phyloP scores from a whole-genome alignment of 2,329 filamentous ascomycete species.

The Colletotrichum siamense region DNA sequence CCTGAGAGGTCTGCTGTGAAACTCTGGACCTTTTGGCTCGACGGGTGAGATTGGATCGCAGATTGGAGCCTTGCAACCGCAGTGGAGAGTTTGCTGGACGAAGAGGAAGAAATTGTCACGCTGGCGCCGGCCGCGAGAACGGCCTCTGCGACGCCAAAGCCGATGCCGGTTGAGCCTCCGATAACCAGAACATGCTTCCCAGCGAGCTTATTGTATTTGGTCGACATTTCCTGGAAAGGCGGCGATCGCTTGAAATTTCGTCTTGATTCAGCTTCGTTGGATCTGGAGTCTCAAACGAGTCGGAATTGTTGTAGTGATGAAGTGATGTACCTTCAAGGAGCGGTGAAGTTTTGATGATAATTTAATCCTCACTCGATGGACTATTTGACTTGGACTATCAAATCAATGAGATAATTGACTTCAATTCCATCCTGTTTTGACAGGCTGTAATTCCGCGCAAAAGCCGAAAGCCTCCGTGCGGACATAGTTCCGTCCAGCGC shows the following conservation, averaged over 20 bases:
- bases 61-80: slow-evolving; percentile 48
- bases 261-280: too few relatives aligned
- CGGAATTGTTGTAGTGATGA: too few relatives aligned
- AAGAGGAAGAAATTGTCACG: slow-evolving; percentile 67
- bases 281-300: too few relatives aligned
- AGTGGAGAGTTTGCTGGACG: slow-evolving; percentile 48
- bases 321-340: too few relatives aligned
- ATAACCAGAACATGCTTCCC: slow-evolving; percentile 60
- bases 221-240: neutral
- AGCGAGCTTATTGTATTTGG: slow-evolving; percentile 33
- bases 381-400: accelerated
- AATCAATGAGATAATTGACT: neutral
- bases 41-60: accelerated
- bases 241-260: too few relatives aligned
- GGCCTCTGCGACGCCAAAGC: slow-evolving; percentile 64
- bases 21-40: slow-evolving; percentile 29
- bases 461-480: neutral
- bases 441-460: neutral
- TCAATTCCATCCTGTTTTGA: accelerated
- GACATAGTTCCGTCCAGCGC: neutral
- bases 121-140: slow-evolving; percentile 57
- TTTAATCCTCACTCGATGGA: accelerated
- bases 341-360: neutral
- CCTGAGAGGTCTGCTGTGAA: slow-evolving; percentile 25
- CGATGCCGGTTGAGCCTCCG: slow-evolving; percentile 69